Conservation (phyloP, 441 rosid species). For the Biscutella laevigata region DNA sequence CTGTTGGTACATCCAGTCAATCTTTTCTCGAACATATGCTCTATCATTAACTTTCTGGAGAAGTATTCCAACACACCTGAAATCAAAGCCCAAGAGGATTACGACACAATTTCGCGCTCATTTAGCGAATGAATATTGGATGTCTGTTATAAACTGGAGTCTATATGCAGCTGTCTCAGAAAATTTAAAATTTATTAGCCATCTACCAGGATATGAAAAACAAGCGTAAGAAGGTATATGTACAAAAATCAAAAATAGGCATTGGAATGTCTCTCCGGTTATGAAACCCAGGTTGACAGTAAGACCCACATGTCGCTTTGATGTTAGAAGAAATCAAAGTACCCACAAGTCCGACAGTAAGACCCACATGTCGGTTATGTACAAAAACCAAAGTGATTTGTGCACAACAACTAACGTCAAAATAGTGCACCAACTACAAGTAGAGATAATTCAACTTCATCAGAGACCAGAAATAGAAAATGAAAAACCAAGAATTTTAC, state of each 20-base stretch:
- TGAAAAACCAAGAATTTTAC: conserved; percentile 32
- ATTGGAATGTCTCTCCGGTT: not conserved
- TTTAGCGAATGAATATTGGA: not conserved
- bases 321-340: conserved; percentile 8
- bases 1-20: conserved; percentile 89
- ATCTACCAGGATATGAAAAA: conserved; percentile 2
- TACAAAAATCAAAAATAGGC: not conserved
- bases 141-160: not conserved
- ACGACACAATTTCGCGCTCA: not conserved
- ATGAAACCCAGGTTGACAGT: not conserved
- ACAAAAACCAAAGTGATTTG: conserved; percentile 3
- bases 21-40: conserved; percentile 75
- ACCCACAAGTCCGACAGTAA: too few species aligned
- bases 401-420: conserved; percentile 3
- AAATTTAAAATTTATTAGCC: not conserved
- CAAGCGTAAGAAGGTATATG: not conserved
- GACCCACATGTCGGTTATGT: not conserved
- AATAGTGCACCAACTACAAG: conserved; percentile 6
- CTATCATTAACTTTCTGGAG: conserved; percentile 91
- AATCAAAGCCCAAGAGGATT: conserved; percentile 18
- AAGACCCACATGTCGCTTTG: not conserved
- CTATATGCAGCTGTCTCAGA: conserved; percentile 1
- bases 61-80: conserved; percentile 90
- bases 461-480: conserved; percentile 2
- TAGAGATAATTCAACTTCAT: conserved; percentile 2